Base-by-base conservation (phyloP, 106 monocot species). In the Dendrobium nobile region DNA sequence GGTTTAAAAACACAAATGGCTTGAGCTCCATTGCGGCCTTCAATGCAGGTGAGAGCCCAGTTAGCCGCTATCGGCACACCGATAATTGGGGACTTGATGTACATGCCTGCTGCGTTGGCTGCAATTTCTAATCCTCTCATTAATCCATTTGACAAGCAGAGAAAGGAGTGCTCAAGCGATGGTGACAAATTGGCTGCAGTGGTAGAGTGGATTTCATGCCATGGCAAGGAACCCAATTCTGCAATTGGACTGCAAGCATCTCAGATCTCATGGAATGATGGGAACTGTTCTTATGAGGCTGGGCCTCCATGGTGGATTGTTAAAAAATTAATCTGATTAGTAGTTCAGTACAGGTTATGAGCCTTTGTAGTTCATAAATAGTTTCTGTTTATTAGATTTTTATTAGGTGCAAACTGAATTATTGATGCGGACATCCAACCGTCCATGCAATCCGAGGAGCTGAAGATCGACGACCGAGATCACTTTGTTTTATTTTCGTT, bases 211-310 rank as follows among this genome's bases (percentile, higher is more conserved):
- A 82, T 98, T 80, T 73, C 86, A 3, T 74, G 77, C 51, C 84
- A 98, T 75, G 98, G 98, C 9, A 98, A 95, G 73, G 98, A 95
- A 79, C 98, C 98, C 4, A 83, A 59, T 70, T 80, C 84, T 1
- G 95, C 89, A 26, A 95, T 98, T 8, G 98, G 94, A 22, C 91
- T 98, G 26, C 90, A 98, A 80, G 98, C 98, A 18, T 94, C 80
- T 18, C 85, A 88, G 26, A 95, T 98, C 48, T 98, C 98, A 37
- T 98, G 98, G 98, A 83, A 92, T 41, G 87, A 88, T 75, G 94
- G 88, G 1, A 65, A 81, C 15, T 80, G 79, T 67, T 80, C 77
- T 59, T 98, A 95, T 42, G 72, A 87, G 77, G 92, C 98, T 28
- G 84, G 87, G 75, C 19, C 45, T 59, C 98, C 95, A 59, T 98